Base-by-base conservation (phyloP, 495 filamentous ascomycete genomes). In the Copromyces sp. region DNA sequence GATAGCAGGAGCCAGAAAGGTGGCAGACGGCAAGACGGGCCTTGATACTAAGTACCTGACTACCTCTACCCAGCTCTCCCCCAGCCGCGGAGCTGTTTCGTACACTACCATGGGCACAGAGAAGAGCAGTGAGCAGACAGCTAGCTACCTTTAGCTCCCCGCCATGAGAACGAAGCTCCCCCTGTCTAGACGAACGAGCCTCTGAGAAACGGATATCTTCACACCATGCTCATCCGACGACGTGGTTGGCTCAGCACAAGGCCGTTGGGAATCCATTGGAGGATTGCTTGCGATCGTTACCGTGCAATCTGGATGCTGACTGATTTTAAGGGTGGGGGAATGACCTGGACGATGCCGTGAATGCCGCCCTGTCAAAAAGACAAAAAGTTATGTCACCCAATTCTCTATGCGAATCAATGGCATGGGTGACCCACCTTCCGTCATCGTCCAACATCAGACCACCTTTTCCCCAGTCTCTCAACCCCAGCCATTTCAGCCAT, bases 371-470 rank as follows among this genome's bases (percentile, higher is more conserved):
- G 53, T 17, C 29, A 61, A 61, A 61, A 32, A 12, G 1, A 24
- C n/a, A 24, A 61, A 32, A 59, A 29, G 53, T 61, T 12, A 32
- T 32, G 53, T 61, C 53, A 32, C 53, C 53, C 24, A 11, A 11
- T 16, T 32, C 29, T 32, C 29, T 8, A 35, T 4, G 53, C 53
- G 29, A 65, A 65, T 59, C 29, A 35, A 65, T 9, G 14, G 53
- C 29, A 65, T 65, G 29, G 53, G 24, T 35, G 53, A 17, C 53
- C 53, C 29, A 35, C 53, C 29, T 53, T 40, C 69, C 73, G 69
- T 74, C 70, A 69, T 59, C 65, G 47, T 68, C 47, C 53, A 42
- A 72, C 68, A 76, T 76, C 75, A 76, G 75, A 74, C 75, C 75
- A 76, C 73, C 38, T 69, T 65, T 70, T 74, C 53, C 53, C 53